Evolutionary conservation across 352 stramenopile species (phyloP).

Genomic region (Phytophthora chlamydospora): DNA sequence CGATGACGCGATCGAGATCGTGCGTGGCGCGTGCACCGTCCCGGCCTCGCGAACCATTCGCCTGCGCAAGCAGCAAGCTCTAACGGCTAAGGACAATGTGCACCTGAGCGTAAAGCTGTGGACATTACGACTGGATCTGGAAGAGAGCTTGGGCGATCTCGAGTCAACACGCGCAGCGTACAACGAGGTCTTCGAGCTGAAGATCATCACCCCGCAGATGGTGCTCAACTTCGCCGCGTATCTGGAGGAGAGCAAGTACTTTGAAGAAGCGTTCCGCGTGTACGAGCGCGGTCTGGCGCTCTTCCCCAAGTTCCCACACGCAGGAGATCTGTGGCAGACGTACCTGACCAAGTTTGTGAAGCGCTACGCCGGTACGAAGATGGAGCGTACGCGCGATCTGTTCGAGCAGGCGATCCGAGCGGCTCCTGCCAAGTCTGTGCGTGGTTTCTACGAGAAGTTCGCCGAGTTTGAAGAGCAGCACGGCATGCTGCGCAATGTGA

Average conservation of each 20-base stretch:
- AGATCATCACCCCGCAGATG: slow-evolving; percentile 96
- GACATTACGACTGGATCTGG: slow-evolving; percentile 97
- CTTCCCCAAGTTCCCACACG: slow-evolving; percentile 95
- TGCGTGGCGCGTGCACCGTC: slow-evolving; percentile 80
- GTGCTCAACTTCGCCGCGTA: slow-evolving; percentile 97
- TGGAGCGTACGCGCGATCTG: slow-evolving; percentile 97
- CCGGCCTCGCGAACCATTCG: slow-evolving; percentile 55
- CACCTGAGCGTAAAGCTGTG: slow-evolving; percentile 94
- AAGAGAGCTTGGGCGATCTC: slow-evolving; percentile 97
- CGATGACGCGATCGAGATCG: slow-evolving; percentile 92
- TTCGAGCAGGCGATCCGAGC: slow-evolving; percentile 94
- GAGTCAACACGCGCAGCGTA: slow-evolving; percentile 96
- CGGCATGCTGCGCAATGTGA: slow-evolving; percentile 95
- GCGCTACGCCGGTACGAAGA: slow-evolving; percentile 95
- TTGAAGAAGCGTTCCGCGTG: slow-evolving; percentile 94
- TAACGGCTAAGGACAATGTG: slow-evolving; percentile 82
- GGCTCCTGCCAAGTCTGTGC: slow-evolving; percentile 90
- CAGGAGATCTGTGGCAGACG: slow-evolving; percentile 94
- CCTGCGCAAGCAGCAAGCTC: slow-evolving; percentile 56
- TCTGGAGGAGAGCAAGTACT: slow-evolving; percentile 98
- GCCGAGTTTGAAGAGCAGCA: slow-evolving; percentile 97
- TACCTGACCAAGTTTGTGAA: slow-evolving; percentile 97
- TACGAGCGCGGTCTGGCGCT: slow-evolving; percentile 91
- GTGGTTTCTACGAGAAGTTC: slow-evolving; percentile 83
- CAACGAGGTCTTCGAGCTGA: slow-evolving; percentile 94